Percentiles rank a stretch among this genome's conserved stretches.
These are phyloP conservation scores for Fremontodendron californicum DNA, from an alignment of 345 rosid genomes.

Conservation along the genomic window DNA sequence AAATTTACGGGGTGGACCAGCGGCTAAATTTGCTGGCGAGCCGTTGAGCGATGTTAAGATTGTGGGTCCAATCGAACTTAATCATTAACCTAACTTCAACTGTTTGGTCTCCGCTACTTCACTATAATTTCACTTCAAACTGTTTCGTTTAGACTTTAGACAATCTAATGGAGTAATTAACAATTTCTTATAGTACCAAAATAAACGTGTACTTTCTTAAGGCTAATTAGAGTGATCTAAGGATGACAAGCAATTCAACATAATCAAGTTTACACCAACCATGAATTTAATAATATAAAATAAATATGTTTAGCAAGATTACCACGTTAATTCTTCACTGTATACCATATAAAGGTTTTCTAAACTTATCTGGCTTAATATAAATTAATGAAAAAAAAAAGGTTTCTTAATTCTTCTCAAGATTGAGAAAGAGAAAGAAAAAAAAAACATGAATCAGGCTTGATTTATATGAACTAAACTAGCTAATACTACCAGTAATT, in stretches of 20 bases:
- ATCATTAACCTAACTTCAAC: too few species aligned
- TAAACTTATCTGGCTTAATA: neutral
- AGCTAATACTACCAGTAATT: too few species aligned
- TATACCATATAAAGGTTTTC: too few species aligned
- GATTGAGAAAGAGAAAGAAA: neutral
- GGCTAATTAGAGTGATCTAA: neutral
- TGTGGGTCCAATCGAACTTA: conserved; percentile 37
- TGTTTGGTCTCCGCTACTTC: too few species aligned
- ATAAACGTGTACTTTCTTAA: neutral
- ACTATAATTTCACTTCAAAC: too few species aligned
- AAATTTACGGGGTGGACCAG: neutral
- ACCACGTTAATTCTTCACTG: neutral
- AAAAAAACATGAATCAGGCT: neutral
- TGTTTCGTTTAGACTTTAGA: too few species aligned
- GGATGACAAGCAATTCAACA: neutral
- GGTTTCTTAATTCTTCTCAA: neutral
- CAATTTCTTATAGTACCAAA: too few species aligned
- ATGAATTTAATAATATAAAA: neutral
- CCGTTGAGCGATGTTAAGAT: conserved; percentile 27
- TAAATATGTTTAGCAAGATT: conserved; percentile 1
- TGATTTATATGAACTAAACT: neutral
- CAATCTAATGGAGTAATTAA: too few species aligned
- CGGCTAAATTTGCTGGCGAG: conserved; percentile 1
- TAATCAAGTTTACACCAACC: neutral
- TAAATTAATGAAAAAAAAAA: neutral